phyloP scores from a whole-genome alignment of 2,329 filamentous ascomycete species.

The Torrubiella hemipterigena region DNA sequence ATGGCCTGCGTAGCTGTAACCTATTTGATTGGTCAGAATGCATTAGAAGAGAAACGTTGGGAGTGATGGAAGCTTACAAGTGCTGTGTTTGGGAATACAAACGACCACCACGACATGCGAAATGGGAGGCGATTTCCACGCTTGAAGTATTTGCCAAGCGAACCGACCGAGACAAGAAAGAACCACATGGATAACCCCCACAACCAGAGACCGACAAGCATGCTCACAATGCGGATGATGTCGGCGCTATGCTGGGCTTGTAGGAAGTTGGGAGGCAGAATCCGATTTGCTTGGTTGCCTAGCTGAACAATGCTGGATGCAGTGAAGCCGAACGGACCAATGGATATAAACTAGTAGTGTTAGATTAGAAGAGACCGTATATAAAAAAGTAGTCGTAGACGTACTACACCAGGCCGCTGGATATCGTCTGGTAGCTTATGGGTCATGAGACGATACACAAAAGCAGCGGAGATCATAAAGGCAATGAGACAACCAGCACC shows the following conservation, averaged over 20 bases:
- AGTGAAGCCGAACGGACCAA: conserved; percentile 59
- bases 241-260: conserved; percentile 27
- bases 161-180: conserved; percentile 68
- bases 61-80: conserved; percentile 29
- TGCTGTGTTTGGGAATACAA: conserved; percentile 71
- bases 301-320: conserved; percentile 34
- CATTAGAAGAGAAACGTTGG: conserved; percentile 26
- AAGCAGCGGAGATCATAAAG: conserved; percentile 74
- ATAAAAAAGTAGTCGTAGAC: too few relatives aligned
- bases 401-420: conserved; percentile 60
- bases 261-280: conserved; percentile 31
- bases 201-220: conserved; percentile 64
- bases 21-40: conserved; percentile 16
- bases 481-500: conserved; percentile 44
- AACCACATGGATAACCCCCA: conserved; percentile 80
- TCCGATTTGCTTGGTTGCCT: conserved; percentile 26
- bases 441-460: conserved; percentile 79
- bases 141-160: conserved; percentile 55
- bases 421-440: conserved; percentile 70
- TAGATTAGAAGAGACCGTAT: too few relatives aligned
- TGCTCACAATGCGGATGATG: conserved; percentile 33
- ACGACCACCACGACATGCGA: conserved; percentile 78
- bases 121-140: conserved; percentile 52
- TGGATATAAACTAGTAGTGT: conserved; percentile 54
- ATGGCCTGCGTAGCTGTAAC: conserved; percentile 63